Conservation (phyloP, 169 alveolate species). For the Plasmodium gallinaceum region DNA sequence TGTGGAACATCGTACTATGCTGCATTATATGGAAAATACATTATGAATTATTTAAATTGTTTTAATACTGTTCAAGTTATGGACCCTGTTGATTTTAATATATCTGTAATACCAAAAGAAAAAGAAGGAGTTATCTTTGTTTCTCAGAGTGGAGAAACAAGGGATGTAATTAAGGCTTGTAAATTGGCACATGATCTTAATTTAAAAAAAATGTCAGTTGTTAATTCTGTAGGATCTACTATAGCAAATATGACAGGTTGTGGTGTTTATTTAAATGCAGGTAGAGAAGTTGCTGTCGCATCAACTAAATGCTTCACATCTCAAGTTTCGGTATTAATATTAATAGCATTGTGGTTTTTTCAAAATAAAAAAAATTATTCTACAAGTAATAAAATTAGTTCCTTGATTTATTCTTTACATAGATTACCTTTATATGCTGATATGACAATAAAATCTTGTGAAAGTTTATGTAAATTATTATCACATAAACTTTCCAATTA, state of each 20-base stretch:
- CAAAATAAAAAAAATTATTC: slow-evolving; percentile 72
- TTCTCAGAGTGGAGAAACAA: slow-evolving; percentile 98
- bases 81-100: slow-evolving; percentile 92
- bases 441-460: slow-evolving; percentile 66
- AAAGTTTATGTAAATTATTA: slow-evolving; percentile 31
- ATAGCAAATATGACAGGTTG: slow-evolving; percentile 92
- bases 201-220: slow-evolving; percentile 90
- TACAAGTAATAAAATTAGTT: slow-evolving; percentile 33
- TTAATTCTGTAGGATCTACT: slow-evolving; percentile 93
- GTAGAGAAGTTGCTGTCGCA: slow-evolving; percentile 98
- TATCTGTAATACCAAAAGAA: slow-evolving; percentile 79
- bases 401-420: slow-evolving; percentile 59
- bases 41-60: slow-evolving; percentile 89
- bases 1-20: slow-evolving; percentile 96
- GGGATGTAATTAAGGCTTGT: slow-evolving; percentile 92
- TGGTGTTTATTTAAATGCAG: slow-evolving; percentile 97
- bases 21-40: slow-evolving; percentile 90
- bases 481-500: slow-evolving; percentile 70
- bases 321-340: slow-evolving; percentile 89
- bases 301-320: slow-evolving; percentile 97
- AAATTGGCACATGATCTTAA: slow-evolving; percentile 86
- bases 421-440: slow-evolving; percentile 70
- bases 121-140: slow-evolving; percentile 92
- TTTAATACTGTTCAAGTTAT: slow-evolving; percentile 91
- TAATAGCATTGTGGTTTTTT: slow-evolving; percentile 92